A percentile compares a stretch with the other conserved stretches of the same genome.
These are phyloP conservation scores for Trifolium pratense DNA, from an alignment of 306 rosid species.

Conservation along the genomic window DNA sequence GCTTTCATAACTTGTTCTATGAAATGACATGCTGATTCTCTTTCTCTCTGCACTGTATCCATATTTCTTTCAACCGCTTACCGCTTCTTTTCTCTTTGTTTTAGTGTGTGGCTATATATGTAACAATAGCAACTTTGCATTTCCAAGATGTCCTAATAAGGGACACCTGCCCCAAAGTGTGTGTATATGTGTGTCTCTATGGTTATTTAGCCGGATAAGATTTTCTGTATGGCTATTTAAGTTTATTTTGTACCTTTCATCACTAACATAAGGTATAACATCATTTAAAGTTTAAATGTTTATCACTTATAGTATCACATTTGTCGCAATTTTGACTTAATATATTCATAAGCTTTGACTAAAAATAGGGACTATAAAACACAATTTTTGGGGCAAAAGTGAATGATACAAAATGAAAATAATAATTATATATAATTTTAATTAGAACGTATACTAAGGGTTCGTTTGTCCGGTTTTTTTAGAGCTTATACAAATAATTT, in stretches of 20 bases:
- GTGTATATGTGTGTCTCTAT: neutral
- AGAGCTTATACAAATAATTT: too few relatives aligned
- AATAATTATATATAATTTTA: too few relatives aligned
- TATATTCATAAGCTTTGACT: too few relatives aligned
- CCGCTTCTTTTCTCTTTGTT: too few relatives aligned
- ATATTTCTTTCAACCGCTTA: conserved; percentile 9
- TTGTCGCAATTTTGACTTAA: too few relatives aligned
- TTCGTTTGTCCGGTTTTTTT: too few relatives aligned
- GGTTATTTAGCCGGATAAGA: neutral
- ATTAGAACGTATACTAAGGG: too few relatives aligned
- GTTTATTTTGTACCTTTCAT: neutral
- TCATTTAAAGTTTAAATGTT: too few relatives aligned
- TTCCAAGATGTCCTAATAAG: neutral
- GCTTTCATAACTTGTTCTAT: conserved; percentile 47
- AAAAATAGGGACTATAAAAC: too few relatives aligned
- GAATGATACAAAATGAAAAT: too few relatives aligned
- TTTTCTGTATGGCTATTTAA: neutral
- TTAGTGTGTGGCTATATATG: neutral
- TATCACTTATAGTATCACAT: too few relatives aligned
- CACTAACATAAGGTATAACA: neutral
- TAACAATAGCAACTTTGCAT: neutral
- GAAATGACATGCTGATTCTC: conserved; percentile 49
- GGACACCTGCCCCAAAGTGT: neutral
- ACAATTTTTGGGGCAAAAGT: too few relatives aligned
- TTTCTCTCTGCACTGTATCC: conserved; percentile 42